phyloP scores from a whole-genome alignment of 2,329 filamentous ascomycete genomes.

The Volutella citrinella region DNA sequence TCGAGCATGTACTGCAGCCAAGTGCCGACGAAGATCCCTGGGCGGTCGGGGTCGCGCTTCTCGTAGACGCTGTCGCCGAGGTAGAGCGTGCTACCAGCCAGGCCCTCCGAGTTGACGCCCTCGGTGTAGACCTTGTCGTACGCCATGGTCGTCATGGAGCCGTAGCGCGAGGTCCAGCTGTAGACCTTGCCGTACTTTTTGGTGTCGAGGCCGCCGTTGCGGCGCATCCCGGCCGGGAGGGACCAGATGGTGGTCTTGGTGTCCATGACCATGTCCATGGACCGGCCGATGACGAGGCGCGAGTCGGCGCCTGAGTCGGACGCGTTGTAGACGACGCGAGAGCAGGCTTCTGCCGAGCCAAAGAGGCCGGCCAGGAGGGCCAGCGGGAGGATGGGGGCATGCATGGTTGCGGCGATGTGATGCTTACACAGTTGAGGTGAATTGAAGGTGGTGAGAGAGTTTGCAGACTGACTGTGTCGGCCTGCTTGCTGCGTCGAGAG shows the following conservation, averaged over 20 bases:
- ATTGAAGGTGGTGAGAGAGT: no score
- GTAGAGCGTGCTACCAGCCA: slow-evolving; percentile 18
- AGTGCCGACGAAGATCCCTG: slow-evolving; percentile 8
- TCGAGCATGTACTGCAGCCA: slow-evolving; percentile 21
- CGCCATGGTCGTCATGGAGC: slow-evolving; percentile 13
- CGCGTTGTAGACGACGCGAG: slow-evolving; percentile 9
- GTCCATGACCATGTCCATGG: slow-evolving; percentile 11
- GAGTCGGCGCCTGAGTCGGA: background rate
- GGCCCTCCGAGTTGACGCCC: slow-evolving; percentile 13
- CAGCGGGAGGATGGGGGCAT: slow-evolving; percentile 1
- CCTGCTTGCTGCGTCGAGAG: no score
- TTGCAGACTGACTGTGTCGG: no score
- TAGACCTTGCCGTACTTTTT: slow-evolving; percentile 9
- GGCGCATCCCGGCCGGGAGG: slow-evolving; percentile 10
- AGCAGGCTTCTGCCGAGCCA: slow-evolving; percentile 2
- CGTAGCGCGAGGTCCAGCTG: slow-evolving; percentile 12
- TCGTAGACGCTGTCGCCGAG: slow-evolving; percentile 18
- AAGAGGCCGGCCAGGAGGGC: slow-evolving; percentile 1
- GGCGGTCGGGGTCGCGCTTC: slow-evolving; percentile 2
- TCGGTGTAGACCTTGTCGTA: slow-evolving; percentile 13
- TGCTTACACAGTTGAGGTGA: no score
- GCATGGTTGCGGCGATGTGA: slow-evolving; percentile 1
- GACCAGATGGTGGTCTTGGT: slow-evolving; percentile 12
- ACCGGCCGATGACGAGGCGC: slow-evolving; percentile 9
- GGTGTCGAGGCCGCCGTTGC: slow-evolving; percentile 10